Base-by-base conservation (phyloP, 75 land plant genomes). In the Sequoia sempervirens region DNA sequence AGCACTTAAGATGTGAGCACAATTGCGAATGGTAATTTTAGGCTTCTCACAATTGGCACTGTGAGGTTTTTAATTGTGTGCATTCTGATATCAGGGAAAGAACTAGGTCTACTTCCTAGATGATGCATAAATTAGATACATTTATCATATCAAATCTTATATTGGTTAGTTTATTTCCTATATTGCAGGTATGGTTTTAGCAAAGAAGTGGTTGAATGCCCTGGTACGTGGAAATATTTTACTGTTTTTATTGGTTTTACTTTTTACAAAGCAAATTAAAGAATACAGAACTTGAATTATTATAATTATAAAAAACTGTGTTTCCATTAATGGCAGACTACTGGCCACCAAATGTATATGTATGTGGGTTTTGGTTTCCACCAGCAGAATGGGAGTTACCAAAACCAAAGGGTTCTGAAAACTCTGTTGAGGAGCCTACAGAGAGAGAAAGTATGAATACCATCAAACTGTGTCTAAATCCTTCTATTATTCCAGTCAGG, bases 351-450 rank as follows among this genome's bases (percentile, higher is more conserved):
- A 94, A 83, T 85, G 84, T 87, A 52, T 86, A 87, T 46, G 92
- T 90, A 40, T 97, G 98, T 86, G 99, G 99, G 26, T 96, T 94
- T 85, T 97, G 99, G 99, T 93, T 85, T 87, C 90, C 91, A 2
- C 93, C 96, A 9, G 47, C 66, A 26, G 88, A 93, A 56, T 96
- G 95, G 93, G 90, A 91, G 58, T 90, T 87, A 52, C 85, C 90
- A 61, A 91, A 93, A 47, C 53, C 26, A 13, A 81, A 82, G 34
- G 88, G 92, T 84, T 72, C 74, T 82, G 83, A 82, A 74, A 86
- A 58, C 80, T 81, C 84, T 17, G 75, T 46, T 38, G 8, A 41
- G 52, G 38, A n/a, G 32, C 66, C 88, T 82, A 36, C 50, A 54
- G 75, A 46, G 54, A 38, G 45, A 28, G 3, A 81, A 34, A 40